Conservation (phyloP, 495 filamentous ascomycete species). For the Aspergillus diversus region DNA sequence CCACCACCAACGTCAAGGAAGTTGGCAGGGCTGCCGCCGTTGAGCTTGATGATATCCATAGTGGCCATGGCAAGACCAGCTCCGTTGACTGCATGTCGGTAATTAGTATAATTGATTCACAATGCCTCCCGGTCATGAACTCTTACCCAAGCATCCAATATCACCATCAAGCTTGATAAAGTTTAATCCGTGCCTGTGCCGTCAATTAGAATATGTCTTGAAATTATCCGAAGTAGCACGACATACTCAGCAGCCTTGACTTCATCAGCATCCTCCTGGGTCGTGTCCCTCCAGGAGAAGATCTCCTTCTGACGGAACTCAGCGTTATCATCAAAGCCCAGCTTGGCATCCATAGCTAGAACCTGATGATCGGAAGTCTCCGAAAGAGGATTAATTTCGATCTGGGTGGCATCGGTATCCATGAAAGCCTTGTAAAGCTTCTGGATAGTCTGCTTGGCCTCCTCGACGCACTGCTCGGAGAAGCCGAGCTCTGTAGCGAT, state of each 20-base stretch:
- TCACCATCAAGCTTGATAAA: constrained; percentile 99
- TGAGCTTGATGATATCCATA: constrained; percentile 99
- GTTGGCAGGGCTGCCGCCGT: constrained; percentile 94
- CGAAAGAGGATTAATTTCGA: constrained; percentile 98
- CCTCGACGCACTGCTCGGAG: constrained; percentile 93
- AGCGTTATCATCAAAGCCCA: constrained; percentile 97
- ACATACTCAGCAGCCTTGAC: constrained; percentile 87
- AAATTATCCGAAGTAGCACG: not conserved
- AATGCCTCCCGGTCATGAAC: not conserved
- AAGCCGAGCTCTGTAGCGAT: constrained; percentile 94
- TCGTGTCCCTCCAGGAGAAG: constrained; percentile 88
- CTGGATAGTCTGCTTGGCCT: constrained; percentile 93
- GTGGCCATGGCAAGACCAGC: constrained; percentile 99
- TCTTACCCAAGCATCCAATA: constrained; percentile 83
- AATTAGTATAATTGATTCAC: constrained; percentile 26
- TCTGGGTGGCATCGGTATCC: constrained; percentile 97
- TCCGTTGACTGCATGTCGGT: constrained; percentile 71
- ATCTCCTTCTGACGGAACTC: constrained; percentile 97
- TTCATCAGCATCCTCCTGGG: constrained; percentile 96
- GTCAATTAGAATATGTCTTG: constrained; percentile 23
- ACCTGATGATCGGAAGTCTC: constrained; percentile 98
- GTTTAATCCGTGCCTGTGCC: constrained; percentile 73
- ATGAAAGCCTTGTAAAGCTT: constrained; percentile 98
- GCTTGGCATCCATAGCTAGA: constrained; percentile 98
- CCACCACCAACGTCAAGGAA: constrained; percentile 98